phyloP scores from a whole-genome alignment of 192 early-diverging fungal genomes.

The Mortierella antarctica region DNA sequence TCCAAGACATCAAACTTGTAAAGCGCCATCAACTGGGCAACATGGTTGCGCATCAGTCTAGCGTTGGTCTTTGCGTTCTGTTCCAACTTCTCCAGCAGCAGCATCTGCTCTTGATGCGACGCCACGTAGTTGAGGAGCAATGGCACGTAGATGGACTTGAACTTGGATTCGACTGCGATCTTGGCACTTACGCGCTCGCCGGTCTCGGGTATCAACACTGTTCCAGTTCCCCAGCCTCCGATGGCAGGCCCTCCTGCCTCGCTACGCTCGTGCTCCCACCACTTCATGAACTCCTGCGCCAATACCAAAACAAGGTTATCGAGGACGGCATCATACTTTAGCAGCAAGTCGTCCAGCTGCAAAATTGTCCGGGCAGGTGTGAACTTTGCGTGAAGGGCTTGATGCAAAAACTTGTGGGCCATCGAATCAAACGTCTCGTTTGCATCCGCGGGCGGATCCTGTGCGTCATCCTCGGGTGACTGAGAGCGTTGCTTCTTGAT shows the following conservation, averaged over 20 bases:
- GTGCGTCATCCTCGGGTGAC: conserved; percentile 25
- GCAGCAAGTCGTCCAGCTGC: conserved; percentile 44
- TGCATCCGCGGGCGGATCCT: conserved; percentile 41
- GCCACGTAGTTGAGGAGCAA: conserved; percentile 44
- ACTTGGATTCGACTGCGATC: conserved; percentile 28
- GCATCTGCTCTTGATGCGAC: conserved; percentile 30
- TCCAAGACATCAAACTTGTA: conserved; percentile 53
- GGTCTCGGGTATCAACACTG: conserved; percentile 13
- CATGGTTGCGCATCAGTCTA: conserved; percentile 32
- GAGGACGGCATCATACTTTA: conserved; percentile 38
- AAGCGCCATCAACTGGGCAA: conserved; percentile 32
- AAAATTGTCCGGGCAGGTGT: conserved; percentile 44
- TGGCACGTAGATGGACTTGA: conserved; percentile 43
- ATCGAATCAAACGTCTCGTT: conserved; percentile 53
- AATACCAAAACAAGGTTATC: conserved; percentile 35
- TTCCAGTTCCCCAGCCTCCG: conserved; percentile 38
- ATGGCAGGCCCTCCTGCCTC: conserved; percentile 37
- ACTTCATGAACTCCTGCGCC: conserved; percentile 42
- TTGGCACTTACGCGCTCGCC: conserved; percentile 36
- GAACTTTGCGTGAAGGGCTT: conserved; percentile 34
- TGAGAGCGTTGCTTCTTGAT: conserved; percentile 40
- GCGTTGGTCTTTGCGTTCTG: conserved; percentile 15
- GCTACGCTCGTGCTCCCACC: conserved; percentile 44
- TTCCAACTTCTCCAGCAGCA: conserved; percentile 45
- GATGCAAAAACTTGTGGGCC: conserved; percentile 49